These are phyloP conservation scores for Arthroderma sp. DNA, from an alignment of 2,329 filamentous ascomycete species.

Conservation along the genomic window DNA sequence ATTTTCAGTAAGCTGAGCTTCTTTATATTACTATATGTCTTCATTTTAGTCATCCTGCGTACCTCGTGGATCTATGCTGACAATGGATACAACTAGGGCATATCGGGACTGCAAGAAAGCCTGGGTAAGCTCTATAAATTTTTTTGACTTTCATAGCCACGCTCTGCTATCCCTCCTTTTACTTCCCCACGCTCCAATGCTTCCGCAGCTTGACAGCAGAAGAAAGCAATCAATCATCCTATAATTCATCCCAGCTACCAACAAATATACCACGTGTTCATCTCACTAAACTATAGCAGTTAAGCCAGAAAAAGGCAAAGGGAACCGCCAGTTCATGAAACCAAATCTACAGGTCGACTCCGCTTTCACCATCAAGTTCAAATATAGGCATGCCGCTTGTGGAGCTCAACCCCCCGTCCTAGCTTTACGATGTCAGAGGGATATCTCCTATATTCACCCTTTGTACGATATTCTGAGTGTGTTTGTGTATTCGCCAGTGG, in stretches of 20 bases:
- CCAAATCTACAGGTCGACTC: neutral
- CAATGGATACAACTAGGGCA: slow-evolving; percentile 45
- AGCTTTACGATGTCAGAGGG: neutral
- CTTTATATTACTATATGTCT: slow-evolving; percentile 3
- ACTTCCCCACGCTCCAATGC: neutral
- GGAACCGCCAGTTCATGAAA: neutral
- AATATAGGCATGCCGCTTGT: neutral
- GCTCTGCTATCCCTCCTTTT: neutral
- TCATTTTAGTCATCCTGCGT: neutral
- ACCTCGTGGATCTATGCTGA: neutral
- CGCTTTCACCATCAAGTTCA: neutral
- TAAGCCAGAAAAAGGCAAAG: slow-evolving; percentile 1
- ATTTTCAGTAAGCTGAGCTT: slow-evolving; percentile 65
- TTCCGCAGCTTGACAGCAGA: neutral
- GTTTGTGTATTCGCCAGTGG: neutral
- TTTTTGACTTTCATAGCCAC: neutral
- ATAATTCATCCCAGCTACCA: neutral
- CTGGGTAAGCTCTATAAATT: slow-evolving; percentile 55
- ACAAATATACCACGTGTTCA: neutral
- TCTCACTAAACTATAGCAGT: neutral
- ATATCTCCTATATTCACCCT: neutral
- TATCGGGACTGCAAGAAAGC: slow-evolving; percentile 91
- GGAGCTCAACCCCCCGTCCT: neutral
- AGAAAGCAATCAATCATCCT: too few species aligned
- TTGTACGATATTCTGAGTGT: neutral